Evolutionary conservation across 2,329 filamentous ascomycete species (phyloP).

Genomic region (Xylariaceae sp.): DNA sequence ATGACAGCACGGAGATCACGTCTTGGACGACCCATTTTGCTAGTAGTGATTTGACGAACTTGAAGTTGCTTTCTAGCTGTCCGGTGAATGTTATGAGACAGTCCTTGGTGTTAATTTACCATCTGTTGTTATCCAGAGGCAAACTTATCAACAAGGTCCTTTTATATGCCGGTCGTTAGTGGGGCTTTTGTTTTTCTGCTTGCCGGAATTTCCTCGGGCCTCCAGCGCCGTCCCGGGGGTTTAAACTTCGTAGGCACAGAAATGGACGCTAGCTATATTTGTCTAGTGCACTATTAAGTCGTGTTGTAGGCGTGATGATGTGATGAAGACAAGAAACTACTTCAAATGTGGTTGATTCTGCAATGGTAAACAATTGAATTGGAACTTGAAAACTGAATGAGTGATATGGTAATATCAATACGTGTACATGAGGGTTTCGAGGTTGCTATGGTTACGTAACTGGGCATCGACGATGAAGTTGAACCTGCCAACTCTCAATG

Average conservation of each 20-base stretch:
- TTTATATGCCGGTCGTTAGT: slow-evolving; percentile 1
- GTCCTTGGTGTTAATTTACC: too few relatives aligned
- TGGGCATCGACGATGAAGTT: too few relatives aligned
- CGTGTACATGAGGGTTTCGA: too few relatives aligned
- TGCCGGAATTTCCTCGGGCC: not conserved
- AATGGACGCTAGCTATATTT: not conserved
- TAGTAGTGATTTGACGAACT: not conserved
- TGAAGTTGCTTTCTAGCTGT: not conserved
- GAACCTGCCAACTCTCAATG: too few relatives aligned
- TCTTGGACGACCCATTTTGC: slow-evolving; percentile 65
- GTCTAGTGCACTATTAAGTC: not conserved
- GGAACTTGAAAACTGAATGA: too few relatives aligned
- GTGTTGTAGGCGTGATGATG: not conserved
- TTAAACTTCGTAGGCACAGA: not conserved
- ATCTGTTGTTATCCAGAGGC: not conserved
- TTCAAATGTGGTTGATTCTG: too few relatives aligned
- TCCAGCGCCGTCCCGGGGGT: not conserved
- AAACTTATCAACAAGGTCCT: not conserved
- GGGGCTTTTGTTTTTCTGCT: not conserved
- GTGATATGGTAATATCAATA: too few relatives aligned
- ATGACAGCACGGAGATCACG: slow-evolving; percentile 72
- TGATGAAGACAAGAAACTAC: too few relatives aligned
- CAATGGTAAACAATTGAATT: too few relatives aligned
- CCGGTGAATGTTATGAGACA: not conserved
- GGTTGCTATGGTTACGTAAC: too few relatives aligned